Base-by-base conservation (phyloP, 805 yeast genomes). In the Kluyveromyces starmeri region DNA sequence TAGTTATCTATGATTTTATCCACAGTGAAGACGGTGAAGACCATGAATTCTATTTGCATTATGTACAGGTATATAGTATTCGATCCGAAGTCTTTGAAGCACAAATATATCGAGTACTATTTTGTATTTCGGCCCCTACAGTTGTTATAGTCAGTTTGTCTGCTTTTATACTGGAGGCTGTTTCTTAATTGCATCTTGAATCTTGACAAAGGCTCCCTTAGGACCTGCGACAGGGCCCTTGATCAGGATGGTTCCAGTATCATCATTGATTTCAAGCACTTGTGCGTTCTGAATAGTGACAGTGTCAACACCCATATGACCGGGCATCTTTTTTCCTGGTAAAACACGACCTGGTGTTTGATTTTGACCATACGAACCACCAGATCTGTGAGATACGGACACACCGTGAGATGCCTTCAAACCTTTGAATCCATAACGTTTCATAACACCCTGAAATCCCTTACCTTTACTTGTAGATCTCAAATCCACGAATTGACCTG, bases 281-380 rank as follows among this genome's bases (percentile, higher is more conserved):
- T 78, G 70, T 17, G 77, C 68, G 57, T 85, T 88, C 56, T 77
- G 82, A 17, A 76, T 72, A 3, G 97, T 89, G 41, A 73, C 71
- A 47, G 66, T 68, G 36, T 72, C 68, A 42, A 74, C 78, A 46
- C 98, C 98, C 92, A 88, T 80, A 59, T 83, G 83, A 45, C 98
- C 98, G 23, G 97, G 94, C 98, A 92, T 89, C 63, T 86, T 89
- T 65, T 84, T 88, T 16, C 96, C 97, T 11, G 96, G 97, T 42
- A 86, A 67, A 35, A 86, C 84, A 67, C 98, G 82, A 52, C 95
- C 96, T 10, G 98, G 98, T 42, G 84, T 81, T 46, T 92, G 94
- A 53, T 83, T 83, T 59, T 80, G 85, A 74, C 98, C 98, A 50
- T 82, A 86, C 20, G 96, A 88, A 72, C 98, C 98, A 50, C 94